Conservation (phyloP, 352 stramenopile species). For the Pythium grandisporangium region DNA sequence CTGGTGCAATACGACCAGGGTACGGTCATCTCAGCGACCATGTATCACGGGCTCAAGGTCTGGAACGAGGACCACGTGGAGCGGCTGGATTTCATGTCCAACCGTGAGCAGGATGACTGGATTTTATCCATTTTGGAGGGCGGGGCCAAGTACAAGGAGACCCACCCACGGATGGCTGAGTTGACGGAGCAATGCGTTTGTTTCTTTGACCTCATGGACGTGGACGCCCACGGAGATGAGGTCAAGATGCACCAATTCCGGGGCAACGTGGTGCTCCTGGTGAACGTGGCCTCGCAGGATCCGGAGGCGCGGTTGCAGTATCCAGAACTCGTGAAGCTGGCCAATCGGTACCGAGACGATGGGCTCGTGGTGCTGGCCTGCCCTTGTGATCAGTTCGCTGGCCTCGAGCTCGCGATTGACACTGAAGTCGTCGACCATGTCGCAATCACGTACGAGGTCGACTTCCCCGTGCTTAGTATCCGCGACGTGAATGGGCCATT, state of each 20-base stretch:
- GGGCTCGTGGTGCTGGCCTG: conserved; percentile 54
- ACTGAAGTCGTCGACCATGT: conserved; percentile 22
- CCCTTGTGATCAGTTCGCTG: conserved; percentile 73
- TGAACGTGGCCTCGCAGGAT: conserved; percentile 78
- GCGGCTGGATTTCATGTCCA: conserved; percentile 9
- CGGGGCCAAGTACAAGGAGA: conserved; percentile 13
- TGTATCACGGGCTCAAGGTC: conserved; percentile 14
- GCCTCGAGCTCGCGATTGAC: conserved; percentile 37
- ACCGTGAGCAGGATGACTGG: conserved; percentile 7
- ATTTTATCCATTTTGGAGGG: conserved; percentile 10
- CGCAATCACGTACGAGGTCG: conserved; percentile 11
- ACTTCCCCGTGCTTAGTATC: conserved; percentile 38
- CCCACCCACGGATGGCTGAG: not conserved
- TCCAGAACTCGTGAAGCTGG: conserved; percentile 54
- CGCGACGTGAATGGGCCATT: conserved; percentile 64
- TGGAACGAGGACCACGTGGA: conserved; percentile 5
- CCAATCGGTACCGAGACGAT: conserved; percentile 26
- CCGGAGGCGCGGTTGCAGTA: conserved; percentile 66
- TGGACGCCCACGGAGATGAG: conserved; percentile 2
- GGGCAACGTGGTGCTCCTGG: conserved; percentile 51
- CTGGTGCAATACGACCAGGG: conserved; percentile 6
- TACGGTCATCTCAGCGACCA: not conserved
- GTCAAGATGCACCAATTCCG: conserved; percentile 12
- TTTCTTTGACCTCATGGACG: conserved; percentile 16
- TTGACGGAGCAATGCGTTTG: not conserved